These are phyloP conservation scores for Calonectria pteridis DNA, from an alignment of 2,329 filamentous ascomycete genomes.

Conservation along the genomic window DNA sequence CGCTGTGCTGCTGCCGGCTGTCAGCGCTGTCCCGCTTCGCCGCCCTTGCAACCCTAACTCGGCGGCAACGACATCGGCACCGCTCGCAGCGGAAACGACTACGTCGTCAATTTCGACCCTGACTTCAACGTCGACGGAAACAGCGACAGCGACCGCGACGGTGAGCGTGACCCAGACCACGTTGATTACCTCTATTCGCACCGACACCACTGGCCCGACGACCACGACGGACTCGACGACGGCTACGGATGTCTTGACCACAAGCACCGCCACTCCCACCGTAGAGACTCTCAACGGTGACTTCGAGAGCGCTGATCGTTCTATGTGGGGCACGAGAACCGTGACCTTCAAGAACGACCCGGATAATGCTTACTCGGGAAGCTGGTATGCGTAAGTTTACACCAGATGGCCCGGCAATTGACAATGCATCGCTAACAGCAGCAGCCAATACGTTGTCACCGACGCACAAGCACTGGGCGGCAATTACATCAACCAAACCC, in stretches of 20 bases:
- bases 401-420: neutral
- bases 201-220: neutral
- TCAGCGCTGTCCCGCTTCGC: slow-evolving; percentile 18
- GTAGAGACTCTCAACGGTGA: neutral
- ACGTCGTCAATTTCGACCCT: neutral
- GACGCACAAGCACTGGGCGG: slow-evolving; percentile 1
- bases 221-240: neutral
- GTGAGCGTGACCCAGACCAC: neutral
- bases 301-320: slow-evolving; percentile 15
- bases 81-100: neutral
- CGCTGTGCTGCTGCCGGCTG: slow-evolving; percentile 18
- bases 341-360: neutral
- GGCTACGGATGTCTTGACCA: neutral
- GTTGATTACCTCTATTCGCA: neutral
- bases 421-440: neutral
- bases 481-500: slow-evolving; percentile 23
- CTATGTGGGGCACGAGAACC: slow-evolving; percentile 16
- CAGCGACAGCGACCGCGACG: neutral
- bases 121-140: neutral
- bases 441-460: neutral
- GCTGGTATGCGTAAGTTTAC: slow-evolving; percentile 16
- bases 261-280: neutral
- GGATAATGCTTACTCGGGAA: slow-evolving; percentile 10
- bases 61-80: neutral
- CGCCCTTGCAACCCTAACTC: neutral